Conservation (phyloP, 2,329 filamentous ascomycete species). For the Magnaporthiopsis incrustans region DNA sequence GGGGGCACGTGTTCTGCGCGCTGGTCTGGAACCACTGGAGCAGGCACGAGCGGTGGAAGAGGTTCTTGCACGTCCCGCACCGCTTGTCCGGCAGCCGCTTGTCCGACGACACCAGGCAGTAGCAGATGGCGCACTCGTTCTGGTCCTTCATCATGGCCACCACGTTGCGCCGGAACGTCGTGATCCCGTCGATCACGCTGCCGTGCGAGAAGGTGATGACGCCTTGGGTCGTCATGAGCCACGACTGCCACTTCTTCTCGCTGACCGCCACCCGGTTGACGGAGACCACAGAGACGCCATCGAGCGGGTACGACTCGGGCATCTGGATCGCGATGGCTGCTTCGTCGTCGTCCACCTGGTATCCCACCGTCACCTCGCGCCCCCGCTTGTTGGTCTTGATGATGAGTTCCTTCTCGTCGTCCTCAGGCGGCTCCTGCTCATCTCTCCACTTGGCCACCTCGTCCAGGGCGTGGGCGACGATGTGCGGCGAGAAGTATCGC, state of each 20-base stretch:
- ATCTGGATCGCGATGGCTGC: constrained; percentile 77
- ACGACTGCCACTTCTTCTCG: constrained; percentile 87
- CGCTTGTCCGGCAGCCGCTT: constrained; percentile 86
- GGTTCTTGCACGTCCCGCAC: constrained; percentile 86
- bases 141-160: constrained; percentile 84
- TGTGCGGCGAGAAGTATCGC: constrained; percentile 68
- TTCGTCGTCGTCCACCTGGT: constrained; percentile 79
- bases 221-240: constrained; percentile 81
- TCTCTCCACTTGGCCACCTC: constrained; percentile 62
- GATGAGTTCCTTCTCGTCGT: constrained; percentile 47
- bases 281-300: constrained; percentile 66
- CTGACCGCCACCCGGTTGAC: constrained; percentile 78
- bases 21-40: constrained; percentile 97
- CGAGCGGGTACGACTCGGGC: constrained; percentile 74
- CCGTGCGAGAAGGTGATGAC: constrained; percentile 93
- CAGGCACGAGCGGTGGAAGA: constrained; percentile 83
- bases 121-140: constrained; percentile 93
- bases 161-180: constrained; percentile 81
- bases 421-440: constrained; percentile 36
- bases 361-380: constrained; percentile 73
- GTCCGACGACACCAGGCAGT: constrained; percentile 84
- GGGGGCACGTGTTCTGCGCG: constrained; percentile 82
- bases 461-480: constrained; percentile 57
- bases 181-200: constrained; percentile 77
- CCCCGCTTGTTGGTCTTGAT: constrained; percentile 66